Percentiles rank a stretch among this genome's conserved stretches.
Conservation (phyloP, 148 eudicot species). For the Rheum nobile region DNA sequence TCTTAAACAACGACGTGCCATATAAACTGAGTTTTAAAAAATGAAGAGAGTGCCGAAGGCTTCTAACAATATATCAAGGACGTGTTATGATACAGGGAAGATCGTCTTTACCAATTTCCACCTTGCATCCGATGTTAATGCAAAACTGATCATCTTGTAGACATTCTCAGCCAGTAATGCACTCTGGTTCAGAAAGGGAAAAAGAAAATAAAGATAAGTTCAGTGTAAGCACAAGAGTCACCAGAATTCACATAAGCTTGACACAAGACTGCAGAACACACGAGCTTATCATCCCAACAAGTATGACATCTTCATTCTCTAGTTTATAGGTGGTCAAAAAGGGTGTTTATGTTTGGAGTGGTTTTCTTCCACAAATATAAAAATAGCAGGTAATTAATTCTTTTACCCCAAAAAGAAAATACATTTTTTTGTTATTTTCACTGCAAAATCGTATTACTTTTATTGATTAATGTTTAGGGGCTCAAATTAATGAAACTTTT, state of each 20-base stretch:
- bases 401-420: background rate
- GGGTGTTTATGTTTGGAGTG: background rate
- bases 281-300: background rate
- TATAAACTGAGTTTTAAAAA: constrained; percentile 1
- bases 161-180: constrained; percentile 5
- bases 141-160: constrained; percentile 6
- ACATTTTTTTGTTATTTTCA: background rate
- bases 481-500: background rate
- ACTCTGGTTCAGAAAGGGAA: constrained; percentile 3
- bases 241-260: background rate
- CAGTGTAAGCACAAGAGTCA: background rate
- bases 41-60: constrained; percentile 9
- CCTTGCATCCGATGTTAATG: constrained; percentile 8
- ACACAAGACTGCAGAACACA: background rate
- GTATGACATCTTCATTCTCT: background rate
- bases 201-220: background rate
- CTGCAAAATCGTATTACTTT: background rate
- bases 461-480: background rate
- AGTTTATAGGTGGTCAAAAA: background rate
- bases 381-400: background rate
- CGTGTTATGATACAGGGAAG: constrained; percentile 3
- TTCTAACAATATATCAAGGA: constrained; percentile 5
- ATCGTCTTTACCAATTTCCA: constrained; percentile 2
- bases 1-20: background rate
- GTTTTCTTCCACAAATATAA: background rate